Percentiles rank a stretch among this genome's conserved stretches.
Conservation (phyloP, 1,284 basidiomycete species). For the Agroathelia rolfsii region DNA sequence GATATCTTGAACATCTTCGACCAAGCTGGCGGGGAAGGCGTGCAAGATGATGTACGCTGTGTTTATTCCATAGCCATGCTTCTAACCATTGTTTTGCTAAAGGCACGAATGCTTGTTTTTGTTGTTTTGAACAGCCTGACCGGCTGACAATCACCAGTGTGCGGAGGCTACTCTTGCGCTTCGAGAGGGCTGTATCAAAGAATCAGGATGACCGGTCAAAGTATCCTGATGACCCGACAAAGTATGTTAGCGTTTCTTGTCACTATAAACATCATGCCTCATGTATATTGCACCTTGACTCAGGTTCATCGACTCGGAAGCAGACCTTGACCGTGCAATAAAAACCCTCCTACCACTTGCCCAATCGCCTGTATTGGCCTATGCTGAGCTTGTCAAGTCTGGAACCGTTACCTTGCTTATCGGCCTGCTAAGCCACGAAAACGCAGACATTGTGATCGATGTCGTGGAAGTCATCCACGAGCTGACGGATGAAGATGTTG, state of each 20-base stretch:
- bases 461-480: slow-evolving; percentile 89
- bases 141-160: slow-evolving; percentile 62
- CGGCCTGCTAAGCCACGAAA: slow-evolving; percentile 86
- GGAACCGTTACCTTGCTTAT: slow-evolving; percentile 64
- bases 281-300: background rate
- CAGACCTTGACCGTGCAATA: slow-evolving; percentile 81
- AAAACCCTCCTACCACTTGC: slow-evolving; percentile 86
- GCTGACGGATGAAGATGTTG: slow-evolving; percentile 92
- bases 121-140: slow-evolving; percentile 35
- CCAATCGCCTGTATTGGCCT: slow-evolving; percentile 75
- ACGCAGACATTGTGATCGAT: slow-evolving; percentile 89
- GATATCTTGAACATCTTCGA: slow-evolving; percentile 88
- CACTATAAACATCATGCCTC: background rate
- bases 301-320: slow-evolving; percentile 98
- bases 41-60: slow-evolving; percentile 61
- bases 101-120: slow-evolving; percentile 11
- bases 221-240: slow-evolving; percentile 82
- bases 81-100: slow-evolving; percentile 19
- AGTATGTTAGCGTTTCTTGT: slow-evolving; percentile 37
- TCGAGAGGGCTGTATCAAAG: slow-evolving; percentile 85
- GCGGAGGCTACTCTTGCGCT: slow-evolving; percentile 66
- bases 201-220: slow-evolving; percentile 94
- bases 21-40: slow-evolving; percentile 49
- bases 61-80: slow-evolving; percentile 20
- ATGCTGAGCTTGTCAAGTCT: slow-evolving; percentile 80